Percentiles rank a stretch among this genome's conserved stretches.
Evolutionary conservation across 192 early-diverging fungal species (phyloP).

Genomic region (Entomortierella chlamydospora): DNA sequence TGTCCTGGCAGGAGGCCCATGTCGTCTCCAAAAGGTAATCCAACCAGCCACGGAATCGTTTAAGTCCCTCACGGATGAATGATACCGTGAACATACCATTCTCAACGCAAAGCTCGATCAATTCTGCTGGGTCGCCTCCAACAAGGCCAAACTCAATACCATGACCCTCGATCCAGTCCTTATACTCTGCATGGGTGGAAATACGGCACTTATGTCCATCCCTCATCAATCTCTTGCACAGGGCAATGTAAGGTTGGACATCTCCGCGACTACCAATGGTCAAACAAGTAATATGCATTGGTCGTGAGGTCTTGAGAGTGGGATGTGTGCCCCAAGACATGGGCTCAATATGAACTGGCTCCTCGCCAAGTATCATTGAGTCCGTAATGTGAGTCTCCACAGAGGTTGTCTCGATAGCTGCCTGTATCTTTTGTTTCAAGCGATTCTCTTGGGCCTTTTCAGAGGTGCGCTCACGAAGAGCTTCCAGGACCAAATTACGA

Average conservation of each 20-base stretch:
- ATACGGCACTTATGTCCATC: slow-evolving; percentile 75
- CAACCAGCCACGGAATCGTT: slow-evolving; percentile 73
- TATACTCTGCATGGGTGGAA: slow-evolving; percentile 75
- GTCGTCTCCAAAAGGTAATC: slow-evolving; percentile 67
- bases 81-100: slow-evolving; percentile 74
- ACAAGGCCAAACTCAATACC: slow-evolving; percentile 77
- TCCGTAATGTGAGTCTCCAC: slow-evolving; percentile 31
- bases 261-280: slow-evolving; percentile 83
- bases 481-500: slow-evolving; percentile 37
- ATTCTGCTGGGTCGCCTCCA: slow-evolving; percentile 55
- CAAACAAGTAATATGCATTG: slow-evolving; percentile 72
- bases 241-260: slow-evolving; percentile 78
- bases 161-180: slow-evolving; percentile 71
- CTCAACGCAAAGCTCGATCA: slow-evolving; percentile 70
- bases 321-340: slow-evolving; percentile 39
- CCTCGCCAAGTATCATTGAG: slow-evolving; percentile 40
- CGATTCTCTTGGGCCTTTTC: slow-evolving; percentile 30
- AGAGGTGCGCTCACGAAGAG: slow-evolving; percentile 28
- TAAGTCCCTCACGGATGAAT: slow-evolving; percentile 69
- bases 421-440: slow-evolving; percentile 22
- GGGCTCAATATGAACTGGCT: slow-evolving; percentile 40
- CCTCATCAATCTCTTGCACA: slow-evolving; percentile 71
- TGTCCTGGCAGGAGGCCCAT: slow-evolving; percentile 68
- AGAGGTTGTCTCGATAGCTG: slow-evolving; percentile 34
- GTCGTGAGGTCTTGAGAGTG: slow-evolving; percentile 47